Conservation (phyloP, 768 basidiomycete species). For the Kwoniella sp. region DNA sequence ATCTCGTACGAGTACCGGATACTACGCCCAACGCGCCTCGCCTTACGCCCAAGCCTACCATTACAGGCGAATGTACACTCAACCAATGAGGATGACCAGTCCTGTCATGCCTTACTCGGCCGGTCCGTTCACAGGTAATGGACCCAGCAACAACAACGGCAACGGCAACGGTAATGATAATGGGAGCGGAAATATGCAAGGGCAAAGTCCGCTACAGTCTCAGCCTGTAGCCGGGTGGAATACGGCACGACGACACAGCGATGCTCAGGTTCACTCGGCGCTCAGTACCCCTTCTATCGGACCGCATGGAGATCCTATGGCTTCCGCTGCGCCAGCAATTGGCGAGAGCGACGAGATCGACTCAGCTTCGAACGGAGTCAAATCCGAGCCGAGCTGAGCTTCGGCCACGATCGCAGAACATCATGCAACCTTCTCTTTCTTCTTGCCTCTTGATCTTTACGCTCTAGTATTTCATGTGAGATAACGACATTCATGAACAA, state of each 20-base stretch:
- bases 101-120: slow-evolving; percentile 11
- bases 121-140: slow-evolving; percentile 2
- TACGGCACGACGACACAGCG: not conserved
- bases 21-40: slow-evolving; percentile 18
- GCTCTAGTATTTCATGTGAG: no score
- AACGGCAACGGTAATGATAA: not conserved
- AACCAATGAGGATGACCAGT: slow-evolving; percentile 14
- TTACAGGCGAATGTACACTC: slow-evolving; percentile 18
- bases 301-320: not conserved
- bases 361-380: not conserved
- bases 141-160: not conserved
- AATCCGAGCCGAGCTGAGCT: not conserved
- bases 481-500: no score
- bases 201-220: not conserved
- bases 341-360: not conserved
- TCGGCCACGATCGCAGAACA: not conserved
- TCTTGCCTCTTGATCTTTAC: no score
- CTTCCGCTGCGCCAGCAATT: not conserved
- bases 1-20: slow-evolving; percentile 6
- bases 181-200: no score
- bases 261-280: not conserved
- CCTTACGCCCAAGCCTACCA: slow-evolving; percentile 26
- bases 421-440: no score
- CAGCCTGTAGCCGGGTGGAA: not conserved
- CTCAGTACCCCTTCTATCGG: not conserved